Conservation (phyloP, 805 yeast species). For the Naumovozyma castellii region DNA sequence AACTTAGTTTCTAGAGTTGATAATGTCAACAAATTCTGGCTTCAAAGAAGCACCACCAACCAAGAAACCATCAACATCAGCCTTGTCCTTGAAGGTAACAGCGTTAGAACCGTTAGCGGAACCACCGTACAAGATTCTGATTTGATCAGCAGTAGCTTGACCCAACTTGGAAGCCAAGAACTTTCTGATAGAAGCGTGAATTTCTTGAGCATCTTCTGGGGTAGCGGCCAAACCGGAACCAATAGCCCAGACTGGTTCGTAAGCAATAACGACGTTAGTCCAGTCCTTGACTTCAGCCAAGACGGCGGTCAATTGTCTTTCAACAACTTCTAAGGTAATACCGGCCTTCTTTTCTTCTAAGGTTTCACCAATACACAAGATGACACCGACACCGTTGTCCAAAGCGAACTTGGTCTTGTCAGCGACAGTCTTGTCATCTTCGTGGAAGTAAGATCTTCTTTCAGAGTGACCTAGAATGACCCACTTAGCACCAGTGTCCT, state of each 20-base stretch:
- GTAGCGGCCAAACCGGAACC: conserved; percentile 99
- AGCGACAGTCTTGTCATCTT: conserved; percentile 84
- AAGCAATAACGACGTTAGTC: conserved; percentile 88
- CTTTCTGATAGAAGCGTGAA: conserved; percentile 81
- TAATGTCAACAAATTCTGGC: conserved; percentile 93
- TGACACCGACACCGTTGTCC: conserved; percentile 81
- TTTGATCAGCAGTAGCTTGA: conserved; percentile 60
- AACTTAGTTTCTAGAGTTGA: conserved; percentile 73
- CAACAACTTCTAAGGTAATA: conserved; percentile 74
- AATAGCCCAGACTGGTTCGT: conserved; percentile 99
- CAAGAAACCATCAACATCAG: conserved; percentile 94
- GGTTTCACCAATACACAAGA: conserved; percentile 96
- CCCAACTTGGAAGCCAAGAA: conserved; percentile 74
- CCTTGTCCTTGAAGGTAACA: conserved; percentile 78
- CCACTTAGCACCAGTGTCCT: conserved; percentile 91
- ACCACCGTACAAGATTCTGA: conserved; percentile 96
- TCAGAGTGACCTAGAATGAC: conserved; percentile 96
- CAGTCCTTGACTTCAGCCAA: conserved; percentile 76
- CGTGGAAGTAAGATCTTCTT: conserved; percentile 90
- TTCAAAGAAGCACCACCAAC: conserved; percentile 99
- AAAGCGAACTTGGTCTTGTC: conserved; percentile 90
- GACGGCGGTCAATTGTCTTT: conserved; percentile 86
- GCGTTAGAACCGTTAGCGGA: conserved; percentile 95
- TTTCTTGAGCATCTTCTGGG: conserved; percentile 93
- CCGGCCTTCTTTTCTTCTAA: conserved; percentile 88